A percentile compares a stretch with the other conserved stretches of the same genome.
These are phyloP conservation scores for Vicia sativa DNA, from an alignment of 306 rosid genomes.

Conservation along the genomic window DNA sequence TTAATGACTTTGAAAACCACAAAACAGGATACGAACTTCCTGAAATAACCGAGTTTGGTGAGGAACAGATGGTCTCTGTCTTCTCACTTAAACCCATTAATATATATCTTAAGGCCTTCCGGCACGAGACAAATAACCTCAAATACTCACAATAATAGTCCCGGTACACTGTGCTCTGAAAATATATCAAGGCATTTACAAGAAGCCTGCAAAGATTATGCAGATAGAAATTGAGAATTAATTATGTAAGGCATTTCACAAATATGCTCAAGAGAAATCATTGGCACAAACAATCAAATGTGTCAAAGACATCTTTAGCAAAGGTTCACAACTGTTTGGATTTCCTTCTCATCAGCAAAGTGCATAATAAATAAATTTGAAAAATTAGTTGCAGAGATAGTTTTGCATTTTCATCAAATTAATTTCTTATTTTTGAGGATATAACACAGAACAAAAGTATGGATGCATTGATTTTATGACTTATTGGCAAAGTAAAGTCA, in stretches of 20 bases:
- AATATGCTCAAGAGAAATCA: conserved; percentile 29
- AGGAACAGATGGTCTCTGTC: conserved; percentile 44
- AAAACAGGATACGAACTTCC: conserved; percentile 55
- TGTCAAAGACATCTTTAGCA: conserved; percentile 20
- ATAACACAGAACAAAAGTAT: too few relatives aligned
- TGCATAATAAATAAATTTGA: conserved; percentile 17
- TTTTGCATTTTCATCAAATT: conserved; percentile 31
- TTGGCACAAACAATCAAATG: conserved; percentile 24
- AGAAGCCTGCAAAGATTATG: conserved; percentile 67
- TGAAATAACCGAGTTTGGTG: conserved; percentile 45
- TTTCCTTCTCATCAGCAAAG: conserved; percentile 28
- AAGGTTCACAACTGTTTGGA: conserved; percentile 7
- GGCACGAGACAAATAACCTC: conserved; percentile 77
- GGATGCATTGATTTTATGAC: too few relatives aligned
- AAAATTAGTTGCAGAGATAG: conserved; percentile 3
- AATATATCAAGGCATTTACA: conserved; percentile 57
- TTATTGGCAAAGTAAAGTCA: too few relatives aligned
- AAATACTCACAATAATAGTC: conserved; percentile 53
- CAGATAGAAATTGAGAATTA: conserved; percentile 25
- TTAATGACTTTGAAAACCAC: conserved; percentile 79
- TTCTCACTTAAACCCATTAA: conserved; percentile 54
- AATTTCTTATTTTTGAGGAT: neutral
- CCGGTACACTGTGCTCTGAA: conserved; percentile 37
- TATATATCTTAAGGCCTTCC: conserved; percentile 68
- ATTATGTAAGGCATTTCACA: conserved; percentile 15